Conservation (phyloP, 106 monocot genomes). For the Triglochin maritima region DNA sequence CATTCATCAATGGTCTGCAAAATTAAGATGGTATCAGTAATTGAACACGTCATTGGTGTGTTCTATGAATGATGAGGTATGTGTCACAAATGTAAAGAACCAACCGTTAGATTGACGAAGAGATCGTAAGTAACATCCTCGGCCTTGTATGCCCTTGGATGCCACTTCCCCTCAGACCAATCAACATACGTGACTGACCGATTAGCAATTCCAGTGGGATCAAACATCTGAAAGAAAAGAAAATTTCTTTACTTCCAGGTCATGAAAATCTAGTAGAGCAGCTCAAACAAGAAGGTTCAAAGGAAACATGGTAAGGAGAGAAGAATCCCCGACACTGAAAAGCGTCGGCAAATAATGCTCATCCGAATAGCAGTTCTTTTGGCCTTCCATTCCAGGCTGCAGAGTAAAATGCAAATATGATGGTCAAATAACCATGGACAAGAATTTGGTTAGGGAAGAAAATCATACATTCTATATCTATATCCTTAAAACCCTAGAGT, state of each 20-base stretch:
- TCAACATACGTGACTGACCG: slow-evolving; percentile 96
- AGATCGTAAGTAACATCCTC: slow-evolving; percentile 63
- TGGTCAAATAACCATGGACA: slow-evolving; percentile 4
- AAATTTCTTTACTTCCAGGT: not conserved
- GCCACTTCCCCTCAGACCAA: slow-evolving; percentile 98
- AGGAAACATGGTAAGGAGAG: not conserved
- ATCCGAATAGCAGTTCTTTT: slow-evolving; percentile 82
- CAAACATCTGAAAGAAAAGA: slow-evolving; percentile 51
- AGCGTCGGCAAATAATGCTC: slow-evolving; percentile 90
- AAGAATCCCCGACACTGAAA: slow-evolving; percentile 43
- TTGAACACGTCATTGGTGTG: not conserved
- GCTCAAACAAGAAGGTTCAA: not conserved
- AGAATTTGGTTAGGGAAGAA: slow-evolving; percentile 2
- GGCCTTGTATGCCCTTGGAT: slow-evolving; percentile 71
- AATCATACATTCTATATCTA: too few relatives aligned
- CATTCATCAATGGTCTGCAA: slow-evolving; percentile 74
- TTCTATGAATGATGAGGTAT: too few relatives aligned
- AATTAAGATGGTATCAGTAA: not conserved
- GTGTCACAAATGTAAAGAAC: slow-evolving; percentile 6
- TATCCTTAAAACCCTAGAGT: not conserved
- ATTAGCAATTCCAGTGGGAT: slow-evolving; percentile 86
- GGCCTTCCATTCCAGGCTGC: slow-evolving; percentile 78
- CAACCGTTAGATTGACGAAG: slow-evolving; percentile 60
- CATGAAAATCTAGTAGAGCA: too few relatives aligned
- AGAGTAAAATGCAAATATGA: not conserved